Conservation (phyloP, 2,329 filamentous ascomycete genomes). For the Fusarium tricinctum region DNA sequence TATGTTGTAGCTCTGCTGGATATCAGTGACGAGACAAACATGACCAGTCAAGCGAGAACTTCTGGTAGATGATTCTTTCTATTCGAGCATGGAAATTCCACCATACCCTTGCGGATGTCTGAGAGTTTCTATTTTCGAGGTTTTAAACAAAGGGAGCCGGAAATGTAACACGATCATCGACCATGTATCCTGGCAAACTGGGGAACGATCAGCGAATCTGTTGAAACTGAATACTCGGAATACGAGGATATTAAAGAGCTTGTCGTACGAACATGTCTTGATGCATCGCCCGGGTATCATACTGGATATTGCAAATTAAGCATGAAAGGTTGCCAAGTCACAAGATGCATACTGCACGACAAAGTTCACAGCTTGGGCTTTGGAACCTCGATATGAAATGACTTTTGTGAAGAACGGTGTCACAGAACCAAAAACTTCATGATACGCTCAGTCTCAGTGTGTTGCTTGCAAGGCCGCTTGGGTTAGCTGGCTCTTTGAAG, state of each 20-base stretch:
- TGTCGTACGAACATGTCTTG: background rate
- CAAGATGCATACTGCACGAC: background rate
- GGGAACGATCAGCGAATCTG: background rate
- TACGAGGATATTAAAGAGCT: background rate
- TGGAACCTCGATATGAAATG: too few relatives aligned
- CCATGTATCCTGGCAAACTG: background rate
- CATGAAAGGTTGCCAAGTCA: background rate
- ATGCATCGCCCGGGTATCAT: conserved; percentile 38
- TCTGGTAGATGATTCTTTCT: too few relatives aligned
- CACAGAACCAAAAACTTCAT: too few relatives aligned
- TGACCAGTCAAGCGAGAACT: too few relatives aligned
- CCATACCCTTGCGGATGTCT: background rate
- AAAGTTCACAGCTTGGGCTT: background rate
- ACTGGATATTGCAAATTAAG: background rate
- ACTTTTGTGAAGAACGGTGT: too few relatives aligned
- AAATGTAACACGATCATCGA: background rate
- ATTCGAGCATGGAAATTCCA: too few relatives aligned
- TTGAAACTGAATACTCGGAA: background rate
- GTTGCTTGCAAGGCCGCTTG: too few relatives aligned
- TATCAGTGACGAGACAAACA: too few relatives aligned
- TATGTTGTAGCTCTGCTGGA: too few relatives aligned
- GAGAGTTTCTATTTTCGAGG: conserved; percentile 7
- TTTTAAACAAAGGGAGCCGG: conserved; percentile 13
- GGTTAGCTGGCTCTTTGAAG: too few relatives aligned
- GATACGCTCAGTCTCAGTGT: too few relatives aligned